Evolutionary conservation across 139 green algal species (phyloP).

Genomic region (Limnomonas spitsbergensis): DNA sequence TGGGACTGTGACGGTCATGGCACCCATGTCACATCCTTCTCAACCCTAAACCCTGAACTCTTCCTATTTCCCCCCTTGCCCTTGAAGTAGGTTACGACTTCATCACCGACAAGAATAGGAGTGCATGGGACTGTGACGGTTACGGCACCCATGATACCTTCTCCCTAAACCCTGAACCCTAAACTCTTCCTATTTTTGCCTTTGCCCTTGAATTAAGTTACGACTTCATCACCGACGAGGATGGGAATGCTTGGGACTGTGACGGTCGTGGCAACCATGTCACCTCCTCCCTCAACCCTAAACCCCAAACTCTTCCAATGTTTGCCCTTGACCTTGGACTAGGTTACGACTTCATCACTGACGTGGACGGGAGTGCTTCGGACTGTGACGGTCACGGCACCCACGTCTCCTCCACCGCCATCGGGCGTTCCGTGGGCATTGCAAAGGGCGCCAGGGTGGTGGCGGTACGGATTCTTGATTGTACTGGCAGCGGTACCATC

Average conservation of each 20-base stretch:
- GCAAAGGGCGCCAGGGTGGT: constrained; percentile 70
- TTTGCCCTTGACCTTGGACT: too few species aligned
- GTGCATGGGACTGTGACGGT: too few species aligned
- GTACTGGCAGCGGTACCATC: constrained; percentile 60
- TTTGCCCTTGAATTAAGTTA: too few species aligned
- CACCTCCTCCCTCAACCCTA: neutral
- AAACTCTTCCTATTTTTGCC: neutral
- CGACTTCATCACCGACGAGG: constrained; percentile 1
- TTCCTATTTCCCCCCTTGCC: too few species aligned
- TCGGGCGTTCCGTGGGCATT: constrained; percentile 51
- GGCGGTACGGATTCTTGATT: constrained; percentile 72
- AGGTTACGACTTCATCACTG: constrained; percentile 5
- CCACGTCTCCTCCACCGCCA: neutral
- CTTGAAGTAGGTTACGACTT: too few species aligned
- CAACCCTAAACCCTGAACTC: too few species aligned
- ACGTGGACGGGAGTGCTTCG: neutral
- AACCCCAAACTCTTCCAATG: neutral
- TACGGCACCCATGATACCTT: too few species aligned
- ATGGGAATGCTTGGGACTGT: constrained; percentile 6
- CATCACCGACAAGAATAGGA: too few species aligned
- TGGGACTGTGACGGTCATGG: too few species aligned
- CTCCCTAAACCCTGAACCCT: too few species aligned
- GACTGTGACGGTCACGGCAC: constrained; percentile 18
- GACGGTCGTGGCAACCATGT: constrained; percentile 12
- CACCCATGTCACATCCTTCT: too few species aligned